Conservation (phyloP, 2,329 filamentous ascomycete species). For the Bipolaris cookei region DNA sequence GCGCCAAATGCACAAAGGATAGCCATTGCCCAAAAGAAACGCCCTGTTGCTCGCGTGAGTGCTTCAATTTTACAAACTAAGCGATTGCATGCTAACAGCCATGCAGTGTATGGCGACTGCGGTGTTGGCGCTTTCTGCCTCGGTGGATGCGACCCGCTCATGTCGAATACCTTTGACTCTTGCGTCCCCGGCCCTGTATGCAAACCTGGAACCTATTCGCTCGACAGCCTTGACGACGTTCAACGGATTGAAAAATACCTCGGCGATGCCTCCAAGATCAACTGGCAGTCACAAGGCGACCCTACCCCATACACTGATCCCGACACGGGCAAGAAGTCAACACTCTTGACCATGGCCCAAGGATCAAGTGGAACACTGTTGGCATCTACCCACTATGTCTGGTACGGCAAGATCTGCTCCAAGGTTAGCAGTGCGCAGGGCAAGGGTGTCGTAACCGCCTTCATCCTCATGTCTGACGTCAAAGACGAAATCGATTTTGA, state of each 20-base stretch:
- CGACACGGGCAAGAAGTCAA: slow-evolving; percentile 37
- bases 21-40: slow-evolving; percentile 70
- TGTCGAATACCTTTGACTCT: slow-evolving; percentile 81
- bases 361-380: slow-evolving; percentile 86
- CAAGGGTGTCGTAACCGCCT: slow-evolving; percentile 90
- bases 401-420: slow-evolving; percentile 93
- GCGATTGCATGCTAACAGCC: slow-evolving; percentile 29
- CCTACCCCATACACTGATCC: slow-evolving; percentile 69
- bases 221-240: slow-evolving; percentile 74
- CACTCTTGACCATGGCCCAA: slow-evolving; percentile 88
- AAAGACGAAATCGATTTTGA: slow-evolving; percentile 99
- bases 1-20: slow-evolving; percentile 53
- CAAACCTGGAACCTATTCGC: slow-evolving; percentile 73
- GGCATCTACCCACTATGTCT: slow-evolving; percentile 85
- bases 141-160: slow-evolving; percentile 88
- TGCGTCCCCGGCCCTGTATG: slow-evolving; percentile 87
- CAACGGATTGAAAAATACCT: slow-evolving; percentile 80
- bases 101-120: slow-evolving; percentile 85
- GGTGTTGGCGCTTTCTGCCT: slow-evolving; percentile 94
- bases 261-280: slow-evolving; percentile 76
- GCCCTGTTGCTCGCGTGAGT: slow-evolving; percentile 52
- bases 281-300: slow-evolving; percentile 88
- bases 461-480: slow-evolving; percentile 92
- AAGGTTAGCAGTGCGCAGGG: slow-evolving; percentile 84
- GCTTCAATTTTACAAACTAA: not conserved